These are phyloP conservation scores for Pholiota conissans DNA, from an alignment of 768 basidiomycete species.

Conservation along the genomic window DNA sequence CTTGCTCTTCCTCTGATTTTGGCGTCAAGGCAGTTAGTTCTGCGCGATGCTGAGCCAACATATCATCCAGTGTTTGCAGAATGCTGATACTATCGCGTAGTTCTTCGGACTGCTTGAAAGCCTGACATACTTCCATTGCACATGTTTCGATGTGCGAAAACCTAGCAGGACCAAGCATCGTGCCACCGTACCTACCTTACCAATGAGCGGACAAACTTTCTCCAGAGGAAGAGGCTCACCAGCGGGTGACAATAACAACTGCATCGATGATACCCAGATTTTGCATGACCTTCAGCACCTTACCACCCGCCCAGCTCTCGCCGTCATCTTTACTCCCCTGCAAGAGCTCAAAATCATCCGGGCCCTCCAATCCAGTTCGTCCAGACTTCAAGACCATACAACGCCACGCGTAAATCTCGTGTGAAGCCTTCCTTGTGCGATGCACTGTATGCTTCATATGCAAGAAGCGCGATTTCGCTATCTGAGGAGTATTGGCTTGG, in stretches of 20 bases:
- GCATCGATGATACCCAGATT: slow-evolving; percentile 72
- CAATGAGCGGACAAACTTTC: neutral
- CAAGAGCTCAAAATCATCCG: slow-evolving; percentile 73
- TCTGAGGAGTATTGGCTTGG: slow-evolving; percentile 47
- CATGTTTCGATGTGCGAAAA: slow-evolving; percentile 81
- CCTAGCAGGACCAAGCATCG: slow-evolving; percentile 70
- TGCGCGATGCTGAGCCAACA: slow-evolving; percentile 55
- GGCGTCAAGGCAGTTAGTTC: slow-evolving; percentile 32
- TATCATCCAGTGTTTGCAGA: slow-evolving; percentile 59
- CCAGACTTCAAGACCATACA: slow-evolving; percentile 72
- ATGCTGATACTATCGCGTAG: slow-evolving; percentile 60
- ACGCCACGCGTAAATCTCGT: slow-evolving; percentile 80
- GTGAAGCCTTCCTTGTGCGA: slow-evolving; percentile 55
- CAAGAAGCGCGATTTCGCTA: slow-evolving; percentile 48
- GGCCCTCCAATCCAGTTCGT: slow-evolving; percentile 62
- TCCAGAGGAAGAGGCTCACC: slow-evolving; percentile 40
- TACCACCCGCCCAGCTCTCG: slow-evolving; percentile 69
- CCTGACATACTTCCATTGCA: slow-evolving; percentile 68
- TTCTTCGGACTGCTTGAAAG: slow-evolving; percentile 68
- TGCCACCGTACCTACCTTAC: slow-evolving; percentile 72
- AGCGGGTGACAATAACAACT: slow-evolving; percentile 77
- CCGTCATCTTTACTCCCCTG: slow-evolving; percentile 74
- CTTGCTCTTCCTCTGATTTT: neutral
- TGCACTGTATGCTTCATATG: slow-evolving; percentile 62
- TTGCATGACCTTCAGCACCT: slow-evolving; percentile 67